Conservation (phyloP, 352 stramenopile species). For the Phytophthora pistaciae region DNA sequence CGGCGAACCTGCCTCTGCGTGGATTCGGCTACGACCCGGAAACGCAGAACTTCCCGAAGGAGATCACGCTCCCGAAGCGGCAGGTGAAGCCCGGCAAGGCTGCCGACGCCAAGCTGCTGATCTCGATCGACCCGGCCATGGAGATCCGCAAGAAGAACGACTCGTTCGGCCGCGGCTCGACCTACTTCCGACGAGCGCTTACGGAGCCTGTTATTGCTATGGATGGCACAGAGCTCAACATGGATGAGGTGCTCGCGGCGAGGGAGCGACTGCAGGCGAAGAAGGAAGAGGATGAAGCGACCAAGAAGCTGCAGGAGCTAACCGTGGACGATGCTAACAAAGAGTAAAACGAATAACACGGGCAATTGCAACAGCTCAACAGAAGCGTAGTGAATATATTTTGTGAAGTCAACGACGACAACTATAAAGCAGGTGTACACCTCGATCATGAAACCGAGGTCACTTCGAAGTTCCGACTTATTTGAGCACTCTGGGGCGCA, state of each 20-base stretch:
- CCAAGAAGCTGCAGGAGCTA: conserved; percentile 24
- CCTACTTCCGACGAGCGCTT: conserved; percentile 82
- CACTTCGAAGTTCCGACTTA: neutral
- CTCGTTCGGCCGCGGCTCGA: conserved; percentile 79
- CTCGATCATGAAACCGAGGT: conserved; percentile 10
- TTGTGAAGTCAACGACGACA: conserved; percentile 20
- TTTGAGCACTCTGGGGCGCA: neutral
- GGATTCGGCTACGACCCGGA: conserved; percentile 89
- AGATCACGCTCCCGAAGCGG: conserved; percentile 77
- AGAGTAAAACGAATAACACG: conserved; percentile 11
- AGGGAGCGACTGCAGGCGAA: conserved; percentile 48
- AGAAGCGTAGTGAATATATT: conserved; percentile 34
- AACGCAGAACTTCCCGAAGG: conserved; percentile 79
- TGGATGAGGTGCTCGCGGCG: conserved; percentile 80
- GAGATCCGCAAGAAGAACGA: conserved; percentile 87
- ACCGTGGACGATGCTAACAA: conserved; percentile 12
- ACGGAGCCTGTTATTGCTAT: conserved; percentile 81
- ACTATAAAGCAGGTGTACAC: conserved; percentile 17
- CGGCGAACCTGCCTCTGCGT: conserved; percentile 76
- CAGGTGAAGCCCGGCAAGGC: conserved; percentile 83
- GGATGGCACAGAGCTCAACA: conserved; percentile 85
- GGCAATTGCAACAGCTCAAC: neutral
- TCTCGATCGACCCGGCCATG: conserved; percentile 66
- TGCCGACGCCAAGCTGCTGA: conserved; percentile 52
- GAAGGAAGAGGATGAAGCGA: conserved; percentile 43